Base-by-base conservation (phyloP, 495 filamentous ascomycete genomes). In the Penicillium argentinense region DNA sequence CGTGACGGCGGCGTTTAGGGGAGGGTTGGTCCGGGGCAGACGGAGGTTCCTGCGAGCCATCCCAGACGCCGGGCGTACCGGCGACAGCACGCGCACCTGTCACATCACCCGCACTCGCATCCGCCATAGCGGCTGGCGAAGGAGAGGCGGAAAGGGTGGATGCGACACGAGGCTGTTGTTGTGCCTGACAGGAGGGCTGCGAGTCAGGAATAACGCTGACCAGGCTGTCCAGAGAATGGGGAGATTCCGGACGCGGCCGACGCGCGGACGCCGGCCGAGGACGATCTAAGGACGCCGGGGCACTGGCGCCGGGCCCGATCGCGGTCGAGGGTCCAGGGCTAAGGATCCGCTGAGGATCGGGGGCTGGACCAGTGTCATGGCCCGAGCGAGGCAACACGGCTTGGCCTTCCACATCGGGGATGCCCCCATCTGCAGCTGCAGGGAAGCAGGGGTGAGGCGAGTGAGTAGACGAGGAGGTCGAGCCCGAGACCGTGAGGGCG, bases 161-260 rank as follows among this genome's bases (percentile, higher is more conserved):
- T n/a, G n/a, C 16, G 12, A 18, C 17, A 36, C 33, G 33, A 36
- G 33, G 33, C 16, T 21, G 16, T 7, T 21, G 16, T 36, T 36
- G 33, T 11, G 7, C 14, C n/a, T 36, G 33, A 3, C n/a, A 18
- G 3, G 14, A 36, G 18, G 61, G 63, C 29, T 68, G 60, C n/a
- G 73, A 66, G 50, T 76, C 69, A 41, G 74, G 74, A 24, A 82
- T 69, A 4, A 72, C 66, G 45, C 72, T 79, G 13, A 75, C 57
- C 24, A 71, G 66, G 19, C 62, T 72, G 6, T 64, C 59, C 39
- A 72, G 68, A 5, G 72, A 75, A 39, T 73, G 66, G 0, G n/a
- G 18, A 1, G 24, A 28, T n/a, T 36, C n/a, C n/a, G n/a, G n/a
- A n/a, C n/a, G n/a, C n/a, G n/a, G n/a, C n/a, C n/a, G n/a, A n/a